A percentile compares a stretch with the other conserved stretches of the same genome.
Conservation (phyloP, 108 stramenopile genomes). For the Conticribra guillardii region DNA sequence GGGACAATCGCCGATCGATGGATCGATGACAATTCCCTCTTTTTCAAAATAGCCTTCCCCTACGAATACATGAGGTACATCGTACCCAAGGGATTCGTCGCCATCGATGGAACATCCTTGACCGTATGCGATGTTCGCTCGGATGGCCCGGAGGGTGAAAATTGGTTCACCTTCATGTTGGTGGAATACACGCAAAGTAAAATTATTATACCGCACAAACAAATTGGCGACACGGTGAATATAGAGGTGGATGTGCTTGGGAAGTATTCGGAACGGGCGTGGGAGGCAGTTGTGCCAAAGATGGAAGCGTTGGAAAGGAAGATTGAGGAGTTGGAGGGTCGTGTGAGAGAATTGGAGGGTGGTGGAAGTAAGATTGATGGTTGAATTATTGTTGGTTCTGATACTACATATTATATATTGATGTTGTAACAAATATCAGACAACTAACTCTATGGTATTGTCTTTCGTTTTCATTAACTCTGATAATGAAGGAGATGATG, state of each 20-base stretch:
- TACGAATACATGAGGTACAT: slow-evolving; percentile 85
- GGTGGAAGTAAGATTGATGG: slow-evolving; percentile 1
- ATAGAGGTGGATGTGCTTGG: slow-evolving; percentile 97
- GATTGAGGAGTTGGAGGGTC: slow-evolving; percentile 67
- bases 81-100: slow-evolving; percentile 98
- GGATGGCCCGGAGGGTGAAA: slow-evolving; percentile 57
- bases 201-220: slow-evolving; percentile 85
- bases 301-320: slow-evolving; percentile 83
- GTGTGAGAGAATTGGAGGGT: slow-evolving; percentile 40
- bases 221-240: slow-evolving; percentile 83
- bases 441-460: too few species aligned
- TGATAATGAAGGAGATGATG: background rate
- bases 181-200: slow-evolving; percentile 98
- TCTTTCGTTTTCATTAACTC: too few species aligned
- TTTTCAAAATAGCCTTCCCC: slow-evolving; percentile 77
- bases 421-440: too few species aligned
- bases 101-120: slow-evolving; percentile 95
- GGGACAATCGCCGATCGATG: slow-evolving; percentile 83
- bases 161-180: slow-evolving; percentile 98
- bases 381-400: background rate
- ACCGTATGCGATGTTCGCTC: slow-evolving; percentile 89
- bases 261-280: slow-evolving; percentile 88
- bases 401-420: background rate
- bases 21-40: slow-evolving; percentile 90
- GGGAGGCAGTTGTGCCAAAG: slow-evolving; percentile 76